Base-by-base conservation (phyloP, 2,329 filamentous ascomycete genomes). In the Escovopsis sp. region DNA sequence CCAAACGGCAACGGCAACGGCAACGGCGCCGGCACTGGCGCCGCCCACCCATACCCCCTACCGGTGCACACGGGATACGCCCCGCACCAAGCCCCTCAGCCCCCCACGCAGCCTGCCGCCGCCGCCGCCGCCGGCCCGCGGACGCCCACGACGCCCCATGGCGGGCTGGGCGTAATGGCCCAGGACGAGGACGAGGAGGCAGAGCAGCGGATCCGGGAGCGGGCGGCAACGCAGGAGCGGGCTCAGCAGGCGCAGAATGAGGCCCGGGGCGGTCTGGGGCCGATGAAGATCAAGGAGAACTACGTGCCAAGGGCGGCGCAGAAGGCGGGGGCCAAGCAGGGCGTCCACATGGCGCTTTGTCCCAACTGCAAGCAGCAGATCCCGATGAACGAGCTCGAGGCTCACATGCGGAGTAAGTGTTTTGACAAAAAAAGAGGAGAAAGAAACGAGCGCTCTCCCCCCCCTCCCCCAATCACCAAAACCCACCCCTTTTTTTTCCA, bases 301-400 rank as follows among this genome's bases (percentile, higher is more conserved):
- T 94, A 94, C 53, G 80, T 94, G 14, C 87, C 88, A 0, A 76
- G 84, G 34, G 85, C 85, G 3, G 78, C 83, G 30, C 76, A 79
- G 37, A 72, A 78, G 51, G 69, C 74, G 19, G 76, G 78, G 32
- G 79, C 74, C 51, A 76, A 72, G 51, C 67, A 72, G 43, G 70
- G 68, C 35, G 65, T 65, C 29, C 68, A 75, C 43, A 82, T 77
- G 54, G 80, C 79, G 4, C 65, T 93, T 38, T 96, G 88, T 55
- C 87, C 87, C 38, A 94, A 94, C 58, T 96, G 90, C 66, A 80
- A 83, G 47, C 84, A 93, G 60, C 76, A 83, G 46, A 86, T 94
- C 40, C 84, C 86, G 7, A 74, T 83, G 48, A 75, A 80, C 48
- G 88, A 96, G 60, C 70, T 94, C 45, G 83, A 90, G 40, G 78